These are phyloP conservation scores for Brettanomyces custersianus DNA, from an alignment of 805 yeast genomes.

Conservation along the genomic window DNA sequence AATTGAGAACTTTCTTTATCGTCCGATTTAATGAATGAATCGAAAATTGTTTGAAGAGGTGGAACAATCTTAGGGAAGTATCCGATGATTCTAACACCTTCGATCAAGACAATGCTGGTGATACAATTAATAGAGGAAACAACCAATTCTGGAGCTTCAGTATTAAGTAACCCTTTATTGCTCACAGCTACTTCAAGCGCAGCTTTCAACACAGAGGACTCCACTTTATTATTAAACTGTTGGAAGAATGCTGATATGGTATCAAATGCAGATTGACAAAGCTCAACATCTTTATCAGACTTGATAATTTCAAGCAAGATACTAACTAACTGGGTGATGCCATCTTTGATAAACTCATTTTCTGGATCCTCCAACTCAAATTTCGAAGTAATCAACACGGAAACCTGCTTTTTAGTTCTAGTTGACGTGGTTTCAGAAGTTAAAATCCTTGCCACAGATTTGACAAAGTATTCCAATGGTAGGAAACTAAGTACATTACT, in stretches of 20 bases:
- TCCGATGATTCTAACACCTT: slow-evolving; percentile 84
- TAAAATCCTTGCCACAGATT: slow-evolving; percentile 42
- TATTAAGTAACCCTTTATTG: slow-evolving; percentile 43
- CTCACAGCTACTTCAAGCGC: slow-evolving; percentile 42
- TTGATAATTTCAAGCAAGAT: slow-evolving; percentile 34
- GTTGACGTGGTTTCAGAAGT: slow-evolving; percentile 28
- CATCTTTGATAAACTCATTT: slow-evolving; percentile 37
- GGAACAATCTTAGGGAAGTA: slow-evolving; percentile 79
- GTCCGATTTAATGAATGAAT: slow-evolving; percentile 22
- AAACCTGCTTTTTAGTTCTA: slow-evolving; percentile 51
- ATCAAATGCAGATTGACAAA: slow-evolving; percentile 65
- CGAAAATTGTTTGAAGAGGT: slow-evolving; percentile 57
- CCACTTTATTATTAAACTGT: slow-evolving; percentile 49
- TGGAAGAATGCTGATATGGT: slow-evolving; percentile 53
- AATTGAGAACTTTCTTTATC: slow-evolving; percentile 26
- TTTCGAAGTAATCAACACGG: slow-evolving; percentile 54
- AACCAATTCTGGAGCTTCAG: slow-evolving; percentile 44
- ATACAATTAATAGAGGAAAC: slow-evolving; percentile 69
- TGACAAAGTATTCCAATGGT: slow-evolving; percentile 67
- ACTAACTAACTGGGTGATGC: slow-evolving; percentile 44
- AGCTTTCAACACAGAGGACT: slow-evolving; percentile 36
- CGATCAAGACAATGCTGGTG: slow-evolving; percentile 55
- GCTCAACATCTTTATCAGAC: slow-evolving; percentile 31
- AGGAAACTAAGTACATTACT: slow-evolving; percentile 57
- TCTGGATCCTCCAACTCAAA: slow-evolving; percentile 59